Evolutionary conservation across 768 basidiomycete genomes (phyloP), one percentile per base, ranked within the genome.

Genomic region (Podaxis pistillaris): DNA sequence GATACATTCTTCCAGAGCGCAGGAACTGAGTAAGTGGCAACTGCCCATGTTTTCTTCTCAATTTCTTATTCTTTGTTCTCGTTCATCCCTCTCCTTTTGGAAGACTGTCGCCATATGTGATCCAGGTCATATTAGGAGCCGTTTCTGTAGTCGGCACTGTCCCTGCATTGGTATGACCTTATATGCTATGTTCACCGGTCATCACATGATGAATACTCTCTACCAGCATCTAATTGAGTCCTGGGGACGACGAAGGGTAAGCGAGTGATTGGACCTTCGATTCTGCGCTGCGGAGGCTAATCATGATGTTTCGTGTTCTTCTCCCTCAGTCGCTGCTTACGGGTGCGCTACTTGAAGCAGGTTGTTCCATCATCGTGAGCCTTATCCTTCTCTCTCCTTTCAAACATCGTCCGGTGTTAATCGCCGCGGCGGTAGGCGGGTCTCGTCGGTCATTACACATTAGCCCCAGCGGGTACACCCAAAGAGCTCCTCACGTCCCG

Each of bases 1-100:
- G 88, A 91, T 62, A 89, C 86, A 0, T 92, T 92, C 80, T 94
- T 93, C 79, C 75, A 88, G 73, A 86, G 82, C 63, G 86, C 89
- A 17, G 87, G 88, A 50, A 89, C 87, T 13, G 67, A 78, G 85
- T 86, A 68, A 64, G 83, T 65, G 4, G 2, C 15, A 30, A 12
- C 28, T 19, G 4, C 17, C 30, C 15, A 13, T 40, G 17, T 62
- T 36, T 4, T 47, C 11, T 47, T 36, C 15, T 37, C 19, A 15
- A 24, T 19, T 28, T 26, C 12, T 50, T n/a, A 13, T 50, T 52
- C 22, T 8, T 6, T 47, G 19, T 49, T 40, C 37, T 26, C 22
- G 19, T 46, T 47, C 58, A 17, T 49, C 60, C 24, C 60, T 62
- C 15, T 26, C 4, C 36, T 15, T 24, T 13, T 58, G 50, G 1